phyloP scores from a whole-genome alignment of 225 moss, liverwort and hornwort genomes.

The Neckera pumila region DNA sequence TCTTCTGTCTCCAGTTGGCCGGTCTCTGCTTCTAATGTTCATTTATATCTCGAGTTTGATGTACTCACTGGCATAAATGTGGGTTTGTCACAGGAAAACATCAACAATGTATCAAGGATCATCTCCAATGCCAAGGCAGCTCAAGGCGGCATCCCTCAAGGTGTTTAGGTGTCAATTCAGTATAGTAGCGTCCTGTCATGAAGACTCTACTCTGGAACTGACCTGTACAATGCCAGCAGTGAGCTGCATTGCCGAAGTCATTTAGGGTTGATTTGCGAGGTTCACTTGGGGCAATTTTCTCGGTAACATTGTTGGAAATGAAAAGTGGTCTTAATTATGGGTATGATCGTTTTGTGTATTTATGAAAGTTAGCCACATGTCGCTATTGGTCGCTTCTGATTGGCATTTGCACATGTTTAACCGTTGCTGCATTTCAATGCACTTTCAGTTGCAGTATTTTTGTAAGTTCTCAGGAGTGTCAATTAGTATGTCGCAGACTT shows the following conservation, averaged over 20 bases:
- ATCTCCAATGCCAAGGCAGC: slow-evolving; percentile 49
- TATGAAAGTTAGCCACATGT: background rate
- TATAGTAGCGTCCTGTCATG: background rate
- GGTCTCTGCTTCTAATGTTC: background rate
- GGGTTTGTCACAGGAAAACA: slow-evolving; percentile 55
- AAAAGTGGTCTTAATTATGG: background rate
- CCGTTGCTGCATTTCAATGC: background rate
- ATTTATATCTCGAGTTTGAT: background rate
- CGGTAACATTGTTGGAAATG: slow-evolving; percentile 17
- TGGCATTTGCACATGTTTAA: background rate
- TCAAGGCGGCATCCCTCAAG: slow-evolving; percentile 51
- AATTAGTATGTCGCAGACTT: background rate
- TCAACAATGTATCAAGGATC: slow-evolving; percentile 62
- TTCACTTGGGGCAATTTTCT: slow-evolving; percentile 41
- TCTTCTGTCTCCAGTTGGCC: background rate
- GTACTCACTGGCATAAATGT: background rate
- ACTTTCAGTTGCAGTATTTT: background rate
- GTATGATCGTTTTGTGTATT: background rate
- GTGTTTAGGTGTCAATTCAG: slow-evolving; percentile 28
- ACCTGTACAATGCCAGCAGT: background rate
- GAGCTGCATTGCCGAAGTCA: background rate
- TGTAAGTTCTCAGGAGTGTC: background rate
- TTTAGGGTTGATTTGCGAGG: slow-evolving; percentile 17
- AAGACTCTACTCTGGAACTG: background rate
- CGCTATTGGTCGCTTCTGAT: background rate